Evolutionary conservation across 1,284 basidiomycete genomes (phyloP).

Genomic region (Ustilago loliicola): DNA sequence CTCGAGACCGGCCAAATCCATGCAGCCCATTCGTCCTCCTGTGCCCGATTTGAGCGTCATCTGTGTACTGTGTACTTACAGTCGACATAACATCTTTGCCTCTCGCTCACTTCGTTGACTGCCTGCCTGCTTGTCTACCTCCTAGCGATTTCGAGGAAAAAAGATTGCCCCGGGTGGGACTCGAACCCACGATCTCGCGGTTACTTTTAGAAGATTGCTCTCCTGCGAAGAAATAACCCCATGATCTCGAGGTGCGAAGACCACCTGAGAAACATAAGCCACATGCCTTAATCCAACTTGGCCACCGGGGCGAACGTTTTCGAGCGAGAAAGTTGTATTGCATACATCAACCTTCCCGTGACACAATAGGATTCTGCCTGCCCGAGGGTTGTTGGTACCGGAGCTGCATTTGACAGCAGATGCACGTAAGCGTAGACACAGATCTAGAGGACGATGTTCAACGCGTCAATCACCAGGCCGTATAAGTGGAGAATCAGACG

Average conservation of each 20-base stretch:
- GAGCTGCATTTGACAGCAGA: background rate
- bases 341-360: slow-evolving; percentile 13
- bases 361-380: too few species aligned
- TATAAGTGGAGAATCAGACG: background rate
- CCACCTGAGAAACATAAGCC: slow-evolving; percentile 49
- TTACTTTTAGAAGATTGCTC: slow-evolving; percentile 26
- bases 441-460: background rate
- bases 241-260: slow-evolving; percentile 28
- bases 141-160: slow-evolving; percentile 20
- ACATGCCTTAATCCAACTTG: slow-evolving; percentile 60
- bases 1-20: background rate
- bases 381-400: too few species aligned
- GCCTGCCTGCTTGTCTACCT: too few species aligned
- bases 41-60: background rate
- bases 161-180: slow-evolving; percentile 48
- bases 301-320: slow-evolving; percentile 52
- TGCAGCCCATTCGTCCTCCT: background rate
- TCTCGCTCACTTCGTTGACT: too few species aligned
- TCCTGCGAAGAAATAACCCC: slow-evolving; percentile 35
- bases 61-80: background rate
- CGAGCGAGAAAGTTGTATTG: slow-evolving; percentile 32
- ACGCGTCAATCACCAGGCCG: background rate
- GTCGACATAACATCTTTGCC: background rate
- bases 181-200: slow-evolving; percentile 60
- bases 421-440: background rate